Conservation (phyloP, 768 basidiomycete genomes). For the Omphalotus guepiniiformis region DNA sequence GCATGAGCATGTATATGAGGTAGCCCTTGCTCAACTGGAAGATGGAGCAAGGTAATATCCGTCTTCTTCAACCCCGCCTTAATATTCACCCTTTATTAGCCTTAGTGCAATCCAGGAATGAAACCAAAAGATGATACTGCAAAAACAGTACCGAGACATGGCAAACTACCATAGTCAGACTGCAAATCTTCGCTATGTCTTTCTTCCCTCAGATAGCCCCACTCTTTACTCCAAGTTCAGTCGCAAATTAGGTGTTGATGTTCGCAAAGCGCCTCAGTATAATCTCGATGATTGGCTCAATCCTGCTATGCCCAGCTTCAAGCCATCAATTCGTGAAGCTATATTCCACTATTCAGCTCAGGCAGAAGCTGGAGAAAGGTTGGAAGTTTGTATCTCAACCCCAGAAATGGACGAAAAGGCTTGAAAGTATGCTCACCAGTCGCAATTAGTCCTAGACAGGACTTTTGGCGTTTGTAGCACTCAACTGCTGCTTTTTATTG, state of each 20-base stretch:
- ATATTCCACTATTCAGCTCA: slow-evolving; percentile 24
- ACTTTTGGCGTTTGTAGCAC: slow-evolving; percentile 18
- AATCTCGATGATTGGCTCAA: slow-evolving; percentile 13
- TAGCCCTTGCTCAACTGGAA: slow-evolving; percentile 14
- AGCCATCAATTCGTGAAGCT: slow-evolving; percentile 1
- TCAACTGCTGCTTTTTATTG: slow-evolving; percentile 26
- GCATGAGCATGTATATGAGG: slow-evolving; percentile 26
- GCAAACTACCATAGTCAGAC: neutral
- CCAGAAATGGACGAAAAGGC: slow-evolving; percentile 19
- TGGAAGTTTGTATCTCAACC: slow-evolving; percentile 29
- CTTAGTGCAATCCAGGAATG: slow-evolving; percentile 12
- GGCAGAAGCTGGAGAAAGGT: slow-evolving; percentile 15
- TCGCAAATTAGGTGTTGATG: neutral
- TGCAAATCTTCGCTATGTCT: slow-evolving; percentile 16
- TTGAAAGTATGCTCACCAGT: slow-evolving; percentile 16
- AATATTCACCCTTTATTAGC: slow-evolving; percentile 2
- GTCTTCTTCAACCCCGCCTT: no score
- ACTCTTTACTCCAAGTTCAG: slow-evolving; percentile 14
- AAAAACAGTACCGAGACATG: slow-evolving; percentile 5
- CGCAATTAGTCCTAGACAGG: slow-evolving; percentile 17
- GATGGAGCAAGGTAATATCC: slow-evolving; percentile 13
- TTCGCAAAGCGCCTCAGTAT: slow-evolving; percentile 4
- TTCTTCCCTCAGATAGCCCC: slow-evolving; percentile 15
- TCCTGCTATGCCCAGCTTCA: neutral
- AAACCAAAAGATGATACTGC: slow-evolving; percentile 10